Conservation (phyloP, 2,329 filamentous ascomycete genomes). For the Penicillium sp. region DNA sequence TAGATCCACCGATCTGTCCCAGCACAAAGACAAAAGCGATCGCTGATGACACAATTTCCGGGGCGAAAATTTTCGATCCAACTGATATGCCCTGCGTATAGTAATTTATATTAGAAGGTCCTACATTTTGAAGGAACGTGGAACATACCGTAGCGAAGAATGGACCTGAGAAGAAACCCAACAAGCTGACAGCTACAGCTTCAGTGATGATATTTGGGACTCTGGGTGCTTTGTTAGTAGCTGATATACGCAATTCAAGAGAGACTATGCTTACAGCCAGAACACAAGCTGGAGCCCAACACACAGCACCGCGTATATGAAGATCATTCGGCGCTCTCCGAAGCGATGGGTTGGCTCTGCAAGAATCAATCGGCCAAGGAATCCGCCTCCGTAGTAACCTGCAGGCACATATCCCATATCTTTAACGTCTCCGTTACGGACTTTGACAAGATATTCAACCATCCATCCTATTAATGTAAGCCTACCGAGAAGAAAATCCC, state of each 20-base stretch:
- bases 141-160: slow-evolving; percentile 55
- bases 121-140: not conserved
- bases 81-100: slow-evolving; percentile 47
- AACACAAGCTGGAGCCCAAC: slow-evolving; percentile 59
- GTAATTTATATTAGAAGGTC: not conserved
- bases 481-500: not conserved
- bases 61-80: slow-evolving; percentile 53
- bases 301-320: slow-evolving; percentile 54
- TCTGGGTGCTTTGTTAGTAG: slow-evolving; percentile 11
- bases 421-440: slow-evolving; percentile 57
- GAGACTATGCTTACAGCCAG: slow-evolving; percentile 46
- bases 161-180: slow-evolving; percentile 60
- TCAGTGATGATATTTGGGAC: slow-evolving; percentile 50
- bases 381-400: slow-evolving; percentile 58
- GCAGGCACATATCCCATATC: slow-evolving; percentile 63
- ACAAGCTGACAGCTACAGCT: slow-evolving; percentile 54
- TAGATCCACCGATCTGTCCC: slow-evolving; percentile 55
- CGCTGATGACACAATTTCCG: slow-evolving; percentile 49
- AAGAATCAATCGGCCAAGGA: slow-evolving; percentile 58
- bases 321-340: slow-evolving; percentile 59
- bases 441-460: slow-evolving; percentile 62
- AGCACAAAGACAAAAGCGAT: slow-evolving; percentile 59
- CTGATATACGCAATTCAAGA: not conserved
- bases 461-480: slow-evolving; percentile 48
- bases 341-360: slow-evolving; percentile 60